phyloP scores from a whole-genome alignment of 2,329 filamentous ascomycete species.

The Ophiostoma populinum region DNA sequence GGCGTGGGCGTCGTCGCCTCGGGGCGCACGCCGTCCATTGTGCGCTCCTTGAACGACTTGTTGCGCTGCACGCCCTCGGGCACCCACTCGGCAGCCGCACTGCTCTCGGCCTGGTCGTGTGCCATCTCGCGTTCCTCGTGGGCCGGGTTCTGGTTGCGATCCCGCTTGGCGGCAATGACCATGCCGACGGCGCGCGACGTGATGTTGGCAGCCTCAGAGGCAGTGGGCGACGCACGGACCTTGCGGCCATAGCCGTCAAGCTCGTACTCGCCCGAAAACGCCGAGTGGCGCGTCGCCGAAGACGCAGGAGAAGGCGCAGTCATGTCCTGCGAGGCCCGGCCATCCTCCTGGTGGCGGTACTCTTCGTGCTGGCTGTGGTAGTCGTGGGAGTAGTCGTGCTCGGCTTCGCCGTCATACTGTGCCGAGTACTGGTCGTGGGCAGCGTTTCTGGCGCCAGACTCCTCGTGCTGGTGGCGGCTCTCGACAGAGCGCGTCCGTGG shows the following conservation, averaged over 20 bases:
- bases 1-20: slow-evolving; percentile 27
- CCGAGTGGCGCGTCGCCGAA: slow-evolving; percentile 13
- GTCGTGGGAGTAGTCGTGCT: not conserved
- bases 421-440: not conserved
- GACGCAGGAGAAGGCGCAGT: slow-evolving; percentile 14
- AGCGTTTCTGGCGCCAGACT: slow-evolving; percentile 20
- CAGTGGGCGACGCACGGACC: slow-evolving; percentile 36
- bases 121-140: slow-evolving; percentile 11
- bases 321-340: slow-evolving; percentile 22
- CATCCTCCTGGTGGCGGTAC: too few species aligned
- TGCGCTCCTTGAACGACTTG: slow-evolving; percentile 49
- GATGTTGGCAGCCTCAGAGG: slow-evolving; percentile 36
- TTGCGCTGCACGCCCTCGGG: slow-evolving; percentile 38
- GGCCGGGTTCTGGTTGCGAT: slow-evolving; percentile 20
- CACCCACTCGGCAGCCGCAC: slow-evolving; percentile 18
- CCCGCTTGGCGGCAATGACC: slow-evolving; percentile 33
- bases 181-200: slow-evolving; percentile 37
- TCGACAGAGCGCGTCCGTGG: slow-evolving; percentile 22
- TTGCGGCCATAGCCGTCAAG: slow-evolving; percentile 41
- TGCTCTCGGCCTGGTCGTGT: not conserved
- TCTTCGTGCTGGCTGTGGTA: slow-evolving; percentile 1
- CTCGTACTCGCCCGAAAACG: slow-evolving; percentile 36
- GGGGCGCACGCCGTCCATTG: slow-evolving; percentile 34
- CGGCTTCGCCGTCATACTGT: not conserved
- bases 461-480: slow-evolving; percentile 22